Evolutionary conservation across 306 rosid species (phyloP).

Genomic region (Prunus kanzakura): DNA sequence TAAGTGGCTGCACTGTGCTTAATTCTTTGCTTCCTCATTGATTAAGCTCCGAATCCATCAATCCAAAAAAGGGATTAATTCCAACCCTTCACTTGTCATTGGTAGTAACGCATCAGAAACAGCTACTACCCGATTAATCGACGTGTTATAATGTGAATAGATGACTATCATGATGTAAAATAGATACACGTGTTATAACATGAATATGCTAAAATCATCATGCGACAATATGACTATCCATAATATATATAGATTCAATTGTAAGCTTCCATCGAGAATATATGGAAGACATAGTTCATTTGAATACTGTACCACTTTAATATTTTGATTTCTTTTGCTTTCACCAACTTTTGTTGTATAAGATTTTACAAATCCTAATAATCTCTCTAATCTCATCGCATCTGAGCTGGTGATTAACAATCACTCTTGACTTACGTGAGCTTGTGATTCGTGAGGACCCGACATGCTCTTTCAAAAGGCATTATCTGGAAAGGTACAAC

Average conservation of each 20-base stretch:
- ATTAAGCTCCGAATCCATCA: slow-evolving; percentile 18
- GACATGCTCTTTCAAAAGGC: slow-evolving; percentile 31
- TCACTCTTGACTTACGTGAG: neutral
- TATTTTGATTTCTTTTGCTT: neutral
- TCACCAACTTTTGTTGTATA: no score
- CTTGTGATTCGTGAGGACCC: slow-evolving; percentile 30
- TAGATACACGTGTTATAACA: no score
- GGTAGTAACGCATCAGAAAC: no score
- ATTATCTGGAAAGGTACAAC: slow-evolving; percentile 32
- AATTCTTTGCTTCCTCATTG: neutral
- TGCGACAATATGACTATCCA: rapidly evolving
- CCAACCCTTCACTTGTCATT: no score
- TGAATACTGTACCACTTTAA: neutral
- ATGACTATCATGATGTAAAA: no score
- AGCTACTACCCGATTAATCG: no score
- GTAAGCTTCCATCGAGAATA: no score
- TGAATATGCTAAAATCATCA: no score
- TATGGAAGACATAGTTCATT: no score
- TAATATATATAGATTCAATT: no score
- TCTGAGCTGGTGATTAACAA: neutral
- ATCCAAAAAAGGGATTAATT: neutral
- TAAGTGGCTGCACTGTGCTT: neutral
- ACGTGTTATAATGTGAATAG: no score
- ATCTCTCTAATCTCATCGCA: neutral
- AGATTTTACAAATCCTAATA: no score